Conservation (phyloP, 768 basidiomycete genomes). For the Hydnomerulius pinastri region DNA sequence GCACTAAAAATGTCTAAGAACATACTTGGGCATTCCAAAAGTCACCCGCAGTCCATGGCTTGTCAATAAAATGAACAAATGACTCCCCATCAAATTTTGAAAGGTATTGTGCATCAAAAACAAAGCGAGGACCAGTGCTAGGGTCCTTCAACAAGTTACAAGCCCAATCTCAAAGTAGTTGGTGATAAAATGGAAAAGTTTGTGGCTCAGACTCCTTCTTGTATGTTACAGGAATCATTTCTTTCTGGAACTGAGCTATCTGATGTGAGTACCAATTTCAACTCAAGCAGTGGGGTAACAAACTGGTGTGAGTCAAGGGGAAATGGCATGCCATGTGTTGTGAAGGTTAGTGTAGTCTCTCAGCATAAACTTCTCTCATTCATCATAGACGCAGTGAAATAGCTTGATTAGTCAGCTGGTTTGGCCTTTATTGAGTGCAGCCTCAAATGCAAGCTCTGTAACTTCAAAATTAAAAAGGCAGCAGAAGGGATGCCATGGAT, state of each 20-base stretch:
- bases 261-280: too few relatives aligned
- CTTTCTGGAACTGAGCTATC: constrained; percentile 17
- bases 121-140: constrained; percentile 20
- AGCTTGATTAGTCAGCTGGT: constrained; percentile 21
- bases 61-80: constrained; percentile 32
- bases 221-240: constrained; percentile 19
- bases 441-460: constrained; percentile 25
- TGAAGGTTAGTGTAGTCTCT: constrained; percentile 17
- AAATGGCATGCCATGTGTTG: constrained; percentile 20
- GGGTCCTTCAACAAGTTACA: constrained; percentile 31
- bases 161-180: constrained; percentile 30
- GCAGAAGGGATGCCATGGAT: constrained; percentile 35
- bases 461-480: constrained; percentile 33
- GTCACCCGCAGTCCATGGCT: constrained; percentile 39
- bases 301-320: constrained; percentile 4
- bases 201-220: constrained; percentile 8
- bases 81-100: constrained; percentile 28
- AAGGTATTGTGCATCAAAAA: constrained; percentile 33
- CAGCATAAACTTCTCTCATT: constrained; percentile 16
- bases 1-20: not conserved
- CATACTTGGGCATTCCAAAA: constrained; percentile 41
- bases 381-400: constrained; percentile 1
- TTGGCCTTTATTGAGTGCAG: constrained; percentile 20
- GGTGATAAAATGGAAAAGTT: constrained; percentile 20
- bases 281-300: too few relatives aligned